phyloP scores from a whole-genome alignment of 2,329 filamentous ascomycete genomes.

The Colletotrichum scovillei region DNA sequence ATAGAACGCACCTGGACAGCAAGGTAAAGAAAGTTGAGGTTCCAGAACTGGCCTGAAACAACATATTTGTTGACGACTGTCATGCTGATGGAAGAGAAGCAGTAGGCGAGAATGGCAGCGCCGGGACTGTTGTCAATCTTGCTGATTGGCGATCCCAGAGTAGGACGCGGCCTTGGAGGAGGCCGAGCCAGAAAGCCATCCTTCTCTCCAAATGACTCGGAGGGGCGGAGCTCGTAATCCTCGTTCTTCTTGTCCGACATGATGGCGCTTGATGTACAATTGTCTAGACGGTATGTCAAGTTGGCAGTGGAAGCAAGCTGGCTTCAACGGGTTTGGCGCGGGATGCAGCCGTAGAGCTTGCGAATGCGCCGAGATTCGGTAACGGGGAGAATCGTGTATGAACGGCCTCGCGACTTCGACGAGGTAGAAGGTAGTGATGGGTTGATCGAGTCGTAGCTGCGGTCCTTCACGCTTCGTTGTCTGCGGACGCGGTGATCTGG shows the following conservation, averaged over 20 bases:
- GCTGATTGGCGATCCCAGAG: conserved; percentile 48
- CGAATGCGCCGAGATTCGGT: conserved; percentile 13
- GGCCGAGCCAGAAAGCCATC: conserved; percentile 60
- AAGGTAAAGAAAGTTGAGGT: conserved; percentile 96
- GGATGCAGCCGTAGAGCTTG: background rate
- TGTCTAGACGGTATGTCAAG: conserved; percentile 46
- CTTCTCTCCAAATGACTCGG: conserved; percentile 67
- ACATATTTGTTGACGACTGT: conserved; percentile 99
- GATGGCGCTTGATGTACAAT: background rate
- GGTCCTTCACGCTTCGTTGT: conserved; percentile 4
- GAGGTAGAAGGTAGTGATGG: background rate
- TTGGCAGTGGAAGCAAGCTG: conserved; percentile 2
- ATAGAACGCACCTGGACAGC: conserved; percentile 82
- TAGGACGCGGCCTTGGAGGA: conserved; percentile 46
- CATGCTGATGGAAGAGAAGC: conserved; percentile 97
- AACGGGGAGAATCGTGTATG: background rate
- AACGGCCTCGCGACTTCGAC: background rate
- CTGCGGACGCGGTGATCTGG: background rate
- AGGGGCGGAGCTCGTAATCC: conserved; percentile 79
- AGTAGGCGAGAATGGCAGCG: conserved; percentile 89
- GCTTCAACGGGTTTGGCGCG: background rate
- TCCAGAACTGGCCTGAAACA: conserved; percentile 89
- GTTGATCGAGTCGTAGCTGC: background rate
- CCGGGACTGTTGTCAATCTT: conserved; percentile 79
- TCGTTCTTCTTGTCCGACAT: conserved; percentile 95